These are phyloP conservation scores for Alnus rubra DNA, from an alignment of 306 rosid genomes.

Conservation along the genomic window DNA sequence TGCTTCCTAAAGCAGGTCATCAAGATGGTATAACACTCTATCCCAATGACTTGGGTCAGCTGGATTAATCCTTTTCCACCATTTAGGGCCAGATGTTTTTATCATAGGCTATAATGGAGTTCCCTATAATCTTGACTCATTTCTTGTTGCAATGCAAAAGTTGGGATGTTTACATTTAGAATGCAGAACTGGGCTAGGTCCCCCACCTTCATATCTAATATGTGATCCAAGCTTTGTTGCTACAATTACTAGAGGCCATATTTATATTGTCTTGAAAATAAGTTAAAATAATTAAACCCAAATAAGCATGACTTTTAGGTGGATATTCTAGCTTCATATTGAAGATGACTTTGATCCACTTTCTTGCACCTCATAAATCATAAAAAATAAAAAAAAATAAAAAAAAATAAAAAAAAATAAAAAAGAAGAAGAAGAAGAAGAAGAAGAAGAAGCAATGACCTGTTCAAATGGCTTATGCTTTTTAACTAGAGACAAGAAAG, in stretches of 20 bases:
- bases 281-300: not conserved
- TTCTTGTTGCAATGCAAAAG: not conserved
- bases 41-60: not conserved
- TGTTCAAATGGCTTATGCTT: not conserved
- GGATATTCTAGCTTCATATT: not conserved
- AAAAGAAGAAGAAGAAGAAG: no score
- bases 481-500: not conserved
- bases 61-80: not conserved
- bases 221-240: not conserved
- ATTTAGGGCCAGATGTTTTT: not conserved
- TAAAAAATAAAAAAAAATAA: not conserved
- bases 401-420: no score
- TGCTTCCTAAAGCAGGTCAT: not conserved
- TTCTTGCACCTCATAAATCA: not conserved
- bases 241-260: not conserved
- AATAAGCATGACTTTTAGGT: not conserved
- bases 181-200: not conserved
- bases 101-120: not conserved
- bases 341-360: not conserved
- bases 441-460: not conserved
- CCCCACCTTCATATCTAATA: not conserved
- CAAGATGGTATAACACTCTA: not conserved
- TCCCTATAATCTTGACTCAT: not conserved
- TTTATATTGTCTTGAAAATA: not conserved
- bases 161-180: conserved; percentile 4